These are phyloP conservation scores for Cryptosporidium meleagridis DNA, from an alignment of 169 alveolate species.

Conservation along the genomic window DNA sequence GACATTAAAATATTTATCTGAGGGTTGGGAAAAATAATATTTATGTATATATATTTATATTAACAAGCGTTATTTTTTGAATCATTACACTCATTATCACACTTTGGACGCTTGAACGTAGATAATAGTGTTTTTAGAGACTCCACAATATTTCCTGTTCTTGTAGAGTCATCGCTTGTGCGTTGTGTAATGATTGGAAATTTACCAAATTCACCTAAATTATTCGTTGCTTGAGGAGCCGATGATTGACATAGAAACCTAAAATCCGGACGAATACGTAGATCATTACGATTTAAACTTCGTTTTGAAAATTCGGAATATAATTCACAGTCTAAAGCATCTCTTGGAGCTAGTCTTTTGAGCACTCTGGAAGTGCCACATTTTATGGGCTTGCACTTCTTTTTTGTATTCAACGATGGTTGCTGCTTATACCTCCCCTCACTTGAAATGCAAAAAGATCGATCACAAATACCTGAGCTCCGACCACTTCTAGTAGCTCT, in stretches of 20 bases:
- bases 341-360: neutral
- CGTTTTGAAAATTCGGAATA: constrained; percentile 1
- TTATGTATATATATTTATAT: neutral
- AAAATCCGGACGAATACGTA: neutral
- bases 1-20: neutral
- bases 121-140: constrained; percentile 54
- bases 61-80: neutral
- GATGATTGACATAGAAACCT: neutral
- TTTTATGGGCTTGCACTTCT: neutral
- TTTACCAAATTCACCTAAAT: neutral
- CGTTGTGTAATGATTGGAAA: neutral
- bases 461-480: neutral
- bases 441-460: neutral
- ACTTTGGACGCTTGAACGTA: neutral
- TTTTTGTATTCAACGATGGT: neutral
- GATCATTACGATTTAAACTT: neutral
- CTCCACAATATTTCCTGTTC: constrained; percentile 49
- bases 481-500: neutral
- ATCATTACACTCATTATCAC: neutral
- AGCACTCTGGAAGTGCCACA: neutral
- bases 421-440: neutral
- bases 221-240: neutral
- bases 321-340: neutral
- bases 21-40: neutral
- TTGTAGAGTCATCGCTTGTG: neutral